These are phyloP conservation scores for Canavalia ensiformis DNA, from an alignment of 306 rosid genomes.

Conservation along the genomic window DNA sequence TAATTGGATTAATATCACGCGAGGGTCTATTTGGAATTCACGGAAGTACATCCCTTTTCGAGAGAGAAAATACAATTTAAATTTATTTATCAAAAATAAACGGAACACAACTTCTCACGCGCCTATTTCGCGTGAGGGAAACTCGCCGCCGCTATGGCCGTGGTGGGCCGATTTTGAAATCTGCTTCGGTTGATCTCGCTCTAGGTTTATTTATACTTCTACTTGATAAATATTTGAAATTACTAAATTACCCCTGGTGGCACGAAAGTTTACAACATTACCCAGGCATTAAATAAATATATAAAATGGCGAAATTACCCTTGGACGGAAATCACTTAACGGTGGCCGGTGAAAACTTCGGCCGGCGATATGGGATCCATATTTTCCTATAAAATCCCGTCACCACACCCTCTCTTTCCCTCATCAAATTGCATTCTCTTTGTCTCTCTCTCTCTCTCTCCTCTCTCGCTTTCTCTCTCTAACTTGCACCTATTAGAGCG, in stretches of 20 bases:
- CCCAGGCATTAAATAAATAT: neutral
- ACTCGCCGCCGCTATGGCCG: constrained; percentile 3
- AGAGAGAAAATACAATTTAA: neutral
- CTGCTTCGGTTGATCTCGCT: neutral
- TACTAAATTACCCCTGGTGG: constrained; percentile 23
- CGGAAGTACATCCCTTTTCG: neutral
- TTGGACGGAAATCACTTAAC: constrained; percentile 51
- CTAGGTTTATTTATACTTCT: neutral
- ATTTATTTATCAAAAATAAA: neutral
- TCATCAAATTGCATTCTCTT: constrained; percentile 59
- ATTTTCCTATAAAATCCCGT: constrained; percentile 90
- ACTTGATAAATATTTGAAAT: neutral
- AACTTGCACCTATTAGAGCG: constrained; percentile 53
- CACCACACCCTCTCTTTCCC: constrained; percentile 59
- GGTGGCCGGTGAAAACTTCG: constrained; percentile 56
- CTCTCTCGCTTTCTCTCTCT: constrained; percentile 42
- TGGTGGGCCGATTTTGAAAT: neutral
- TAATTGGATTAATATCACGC: neutral
- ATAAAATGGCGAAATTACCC: neutral
- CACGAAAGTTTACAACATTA: neutral
- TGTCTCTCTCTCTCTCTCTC: constrained; percentile 35
- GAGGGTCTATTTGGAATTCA: constrained; percentile 20
- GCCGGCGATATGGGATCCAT: constrained; percentile 55
- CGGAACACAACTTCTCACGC: constrained; percentile 16
- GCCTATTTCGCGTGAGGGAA: neutral